Conservation (phyloP, 768 basidiomycete species). For the Galerina marginata region DNA sequence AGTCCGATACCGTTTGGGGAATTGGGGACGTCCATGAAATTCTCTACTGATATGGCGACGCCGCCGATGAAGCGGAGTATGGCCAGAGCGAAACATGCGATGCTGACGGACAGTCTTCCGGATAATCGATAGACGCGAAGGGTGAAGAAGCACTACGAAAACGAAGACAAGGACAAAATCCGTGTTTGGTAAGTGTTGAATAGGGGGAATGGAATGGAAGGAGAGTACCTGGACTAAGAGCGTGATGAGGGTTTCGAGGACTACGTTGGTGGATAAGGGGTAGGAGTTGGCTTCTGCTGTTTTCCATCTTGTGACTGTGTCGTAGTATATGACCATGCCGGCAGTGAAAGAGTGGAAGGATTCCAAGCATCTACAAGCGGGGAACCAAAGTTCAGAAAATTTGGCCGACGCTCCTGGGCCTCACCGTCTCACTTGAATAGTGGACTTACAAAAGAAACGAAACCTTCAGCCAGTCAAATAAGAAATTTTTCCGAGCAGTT, state of each 20-base stretch:
- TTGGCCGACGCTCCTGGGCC: too few relatives aligned
- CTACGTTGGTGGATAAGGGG: slow-evolving; percentile 13
- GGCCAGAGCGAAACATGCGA: slow-evolving; percentile 6
- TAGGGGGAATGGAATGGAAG: not conserved
- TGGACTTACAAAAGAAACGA: not conserved
- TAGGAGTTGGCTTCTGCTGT: slow-evolving; percentile 20
- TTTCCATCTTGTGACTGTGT: slow-evolving; percentile 19
- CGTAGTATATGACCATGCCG: slow-evolving; percentile 17
- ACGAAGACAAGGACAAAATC: too few relatives aligned
- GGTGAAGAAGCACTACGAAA: slow-evolving; percentile 12
- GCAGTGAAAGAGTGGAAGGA: slow-evolving; percentile 19
- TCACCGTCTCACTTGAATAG: too few relatives aligned
- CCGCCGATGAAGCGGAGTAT: slow-evolving; percentile 16
- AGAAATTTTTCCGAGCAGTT: too few relatives aligned
- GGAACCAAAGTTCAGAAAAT: too few relatives aligned
- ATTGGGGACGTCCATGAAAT: slow-evolving; percentile 18
- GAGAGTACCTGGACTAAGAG: slow-evolving; percentile 17
- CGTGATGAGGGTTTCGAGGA: slow-evolving; percentile 20
- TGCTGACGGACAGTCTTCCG: not conserved
- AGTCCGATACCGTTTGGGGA: slow-evolving; percentile 12
- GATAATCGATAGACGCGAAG: slow-evolving; percentile 17
- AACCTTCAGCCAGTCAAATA: not conserved
- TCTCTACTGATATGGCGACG: slow-evolving; percentile 9
- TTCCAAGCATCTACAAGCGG: slow-evolving; percentile 22
- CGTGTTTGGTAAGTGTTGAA: not conserved